phyloP scores from a whole-genome alignment of 2,329 filamentous ascomycete genomes.

The Leptographium radiaticola region DNA sequence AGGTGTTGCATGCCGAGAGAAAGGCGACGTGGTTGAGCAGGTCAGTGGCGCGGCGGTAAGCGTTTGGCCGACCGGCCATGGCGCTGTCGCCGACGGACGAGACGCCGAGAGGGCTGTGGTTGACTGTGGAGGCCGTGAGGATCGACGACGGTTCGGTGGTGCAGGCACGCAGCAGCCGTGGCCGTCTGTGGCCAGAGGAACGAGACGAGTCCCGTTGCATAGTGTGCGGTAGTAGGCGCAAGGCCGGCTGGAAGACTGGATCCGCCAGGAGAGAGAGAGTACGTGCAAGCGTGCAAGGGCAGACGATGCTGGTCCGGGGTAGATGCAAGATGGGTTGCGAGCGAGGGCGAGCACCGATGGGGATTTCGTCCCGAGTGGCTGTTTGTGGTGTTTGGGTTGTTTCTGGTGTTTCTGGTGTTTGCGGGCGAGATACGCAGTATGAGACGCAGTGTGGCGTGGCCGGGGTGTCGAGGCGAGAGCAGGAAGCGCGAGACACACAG shows the following conservation, averaged over 20 bases:
- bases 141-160: slow-evolving; percentile 46
- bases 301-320: no score
- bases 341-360: no score
- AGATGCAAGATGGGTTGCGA: no score
- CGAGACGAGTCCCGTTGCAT: slow-evolving; percentile 24
- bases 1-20: slow-evolving; percentile 21
- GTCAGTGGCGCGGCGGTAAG: slow-evolving; percentile 35
- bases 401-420: no score
- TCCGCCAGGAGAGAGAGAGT: background rate
- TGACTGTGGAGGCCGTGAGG: slow-evolving; percentile 41
- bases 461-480: no score
- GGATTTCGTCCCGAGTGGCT: no score
- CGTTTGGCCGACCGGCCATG: background rate
- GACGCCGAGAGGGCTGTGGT: slow-evolving; percentile 29
- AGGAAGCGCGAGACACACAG: no score
- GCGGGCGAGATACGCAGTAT: no score
- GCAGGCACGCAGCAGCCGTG: slow-evolving; percentile 39
- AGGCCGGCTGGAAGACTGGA: background rate
- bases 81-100: background rate
- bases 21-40: slow-evolving; percentile 40
- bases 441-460: no score
- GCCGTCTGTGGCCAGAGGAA: slow-evolving; percentile 28
- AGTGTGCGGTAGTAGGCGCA: background rate
- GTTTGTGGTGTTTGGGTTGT: no score
- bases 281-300: background rate